Percentiles rank a stretch among this genome's conserved stretches.
Evolutionary conservation across 2,329 filamentous ascomycete genomes (phyloP).

Genomic region (Fusarium sp.): DNA sequence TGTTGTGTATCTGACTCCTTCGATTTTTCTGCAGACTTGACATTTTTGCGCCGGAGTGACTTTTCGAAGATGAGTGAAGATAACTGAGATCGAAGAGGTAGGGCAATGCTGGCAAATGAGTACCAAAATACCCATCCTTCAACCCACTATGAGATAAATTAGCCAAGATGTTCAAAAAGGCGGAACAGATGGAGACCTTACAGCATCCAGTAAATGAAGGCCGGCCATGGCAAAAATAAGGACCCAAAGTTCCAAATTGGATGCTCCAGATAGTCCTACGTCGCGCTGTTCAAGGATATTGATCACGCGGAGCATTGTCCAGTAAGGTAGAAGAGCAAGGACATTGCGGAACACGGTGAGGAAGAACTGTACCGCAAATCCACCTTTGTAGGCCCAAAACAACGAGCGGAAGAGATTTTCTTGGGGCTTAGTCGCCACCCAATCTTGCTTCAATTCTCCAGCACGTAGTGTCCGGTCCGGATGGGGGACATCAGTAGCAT

Average conservation of each 20-base stretch:
- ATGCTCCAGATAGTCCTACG: slow-evolving; percentile 59
- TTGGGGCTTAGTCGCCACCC: slow-evolving; percentile 62
- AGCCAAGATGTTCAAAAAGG: neutral
- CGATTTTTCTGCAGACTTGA: slow-evolving; percentile 72
- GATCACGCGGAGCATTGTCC: slow-evolving; percentile 77
- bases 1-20: slow-evolving; percentile 54
- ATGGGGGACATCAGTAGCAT: slow-evolving; percentile 73
- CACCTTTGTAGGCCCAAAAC: slow-evolving; percentile 68
- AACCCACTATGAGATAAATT: slow-evolving; percentile 61
- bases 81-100: slow-evolving; percentile 79
- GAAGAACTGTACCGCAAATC: slow-evolving; percentile 71
- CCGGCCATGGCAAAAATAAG: slow-evolving; percentile 77
- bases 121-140: slow-evolving; percentile 79
- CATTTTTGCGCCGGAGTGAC: slow-evolving; percentile 82
- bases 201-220: slow-evolving; percentile 68
- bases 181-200: slow-evolving; percentile 30
- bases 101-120: slow-evolving; percentile 72
- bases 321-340: slow-evolving; percentile 79
- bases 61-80: slow-evolving; percentile 83
- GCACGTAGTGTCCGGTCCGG: slow-evolving; percentile 70
- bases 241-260: slow-evolving; percentile 70
- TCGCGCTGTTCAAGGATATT: slow-evolving; percentile 72
- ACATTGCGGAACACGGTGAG: slow-evolving; percentile 69
- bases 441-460: slow-evolving; percentile 65
- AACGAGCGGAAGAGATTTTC: slow-evolving; percentile 73